Evolutionary conservation across 106 monocot species (phyloP).

Genomic region (Hemerocallis citrina): DNA sequence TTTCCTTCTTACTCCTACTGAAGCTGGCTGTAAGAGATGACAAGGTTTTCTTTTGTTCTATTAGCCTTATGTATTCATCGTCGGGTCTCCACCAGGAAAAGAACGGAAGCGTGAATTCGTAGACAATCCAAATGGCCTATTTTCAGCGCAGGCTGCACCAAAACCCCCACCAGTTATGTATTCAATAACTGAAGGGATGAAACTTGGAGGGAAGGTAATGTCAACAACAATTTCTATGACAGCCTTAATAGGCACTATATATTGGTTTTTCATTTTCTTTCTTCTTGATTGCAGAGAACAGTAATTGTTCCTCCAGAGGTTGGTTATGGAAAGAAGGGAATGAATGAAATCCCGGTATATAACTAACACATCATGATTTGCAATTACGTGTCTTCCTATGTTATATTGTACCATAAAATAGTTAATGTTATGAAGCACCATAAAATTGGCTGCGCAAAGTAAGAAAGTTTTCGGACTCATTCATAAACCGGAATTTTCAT

Average conservation of each 20-base stretch:
- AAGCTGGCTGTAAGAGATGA: constrained; percentile 1
- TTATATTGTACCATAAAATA: background rate
- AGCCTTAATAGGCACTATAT: background rate
- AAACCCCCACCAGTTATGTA: constrained; percentile 89
- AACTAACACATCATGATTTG: background rate
- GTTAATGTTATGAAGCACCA: no score
- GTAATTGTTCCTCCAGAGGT: constrained; percentile 78
- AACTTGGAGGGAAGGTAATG: constrained; percentile 80
- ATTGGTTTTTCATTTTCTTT: background rate
- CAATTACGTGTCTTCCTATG: background rate
- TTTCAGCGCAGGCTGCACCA: constrained; percentile 87
- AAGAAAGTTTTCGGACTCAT: no score
- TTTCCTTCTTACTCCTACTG: no score
- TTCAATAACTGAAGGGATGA: constrained; percentile 80
- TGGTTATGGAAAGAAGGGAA: constrained; percentile 77
- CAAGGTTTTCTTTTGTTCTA: constrained; percentile 17
- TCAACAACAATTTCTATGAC: background rate
- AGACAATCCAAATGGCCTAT: constrained; percentile 86
- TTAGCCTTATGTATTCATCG: constrained; percentile 88
- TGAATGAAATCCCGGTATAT: constrained; percentile 95
- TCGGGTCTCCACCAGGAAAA: constrained; percentile 80
- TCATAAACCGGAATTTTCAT: no score
- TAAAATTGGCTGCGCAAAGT: no score
- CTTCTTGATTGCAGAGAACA: constrained; percentile 51
- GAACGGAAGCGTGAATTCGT: constrained; percentile 85